phyloP scores from a whole-genome alignment of 805 yeast genomes.

The Starmera dryadoides region DNA sequence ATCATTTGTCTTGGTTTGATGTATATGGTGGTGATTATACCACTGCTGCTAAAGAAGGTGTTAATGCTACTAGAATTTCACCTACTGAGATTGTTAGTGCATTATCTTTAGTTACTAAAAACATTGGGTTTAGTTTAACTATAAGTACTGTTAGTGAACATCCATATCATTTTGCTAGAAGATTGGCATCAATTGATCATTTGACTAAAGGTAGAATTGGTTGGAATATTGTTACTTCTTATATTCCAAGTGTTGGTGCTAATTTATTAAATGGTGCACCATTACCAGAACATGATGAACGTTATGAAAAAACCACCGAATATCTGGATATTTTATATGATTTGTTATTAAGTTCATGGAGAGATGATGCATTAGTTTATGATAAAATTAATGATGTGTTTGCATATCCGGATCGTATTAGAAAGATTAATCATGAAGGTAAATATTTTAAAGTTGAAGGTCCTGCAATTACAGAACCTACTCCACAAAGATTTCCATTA shows the following conservation, averaged over 20 bases:
- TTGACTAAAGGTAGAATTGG: constrained; percentile 34
- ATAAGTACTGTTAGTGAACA: constrained; percentile 33
- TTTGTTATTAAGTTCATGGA: constrained; percentile 32
- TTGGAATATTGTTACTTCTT: constrained; percentile 36
- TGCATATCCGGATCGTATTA: constrained; percentile 27
- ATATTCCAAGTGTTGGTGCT: constrained; percentile 32
- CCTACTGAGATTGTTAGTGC: constrained; percentile 24
- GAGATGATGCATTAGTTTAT: constrained; percentile 24
- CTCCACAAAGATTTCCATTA: constrained; percentile 34
- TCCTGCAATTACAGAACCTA: constrained; percentile 30
- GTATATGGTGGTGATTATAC: constrained; percentile 30
- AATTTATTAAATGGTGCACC: constrained; percentile 26
- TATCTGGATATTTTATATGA: constrained; percentile 30
- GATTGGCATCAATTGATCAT: constrained; percentile 34
- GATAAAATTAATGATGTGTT: constrained; percentile 20
- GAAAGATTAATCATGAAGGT: constrained; percentile 30
- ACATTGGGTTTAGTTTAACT: constrained; percentile 30
- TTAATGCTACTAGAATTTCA: constrained; percentile 22
- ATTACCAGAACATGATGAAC: constrained; percentile 31
- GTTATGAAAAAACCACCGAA: constrained; percentile 32
- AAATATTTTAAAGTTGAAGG: constrained; percentile 31
- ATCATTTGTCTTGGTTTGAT: constrained; percentile 28
- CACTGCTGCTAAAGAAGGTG: constrained; percentile 22
- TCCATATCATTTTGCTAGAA: constrained; percentile 32
- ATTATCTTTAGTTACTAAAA: constrained; percentile 33